Evolutionary conservation across 2,329 filamentous ascomycete genomes (phyloP).

Genomic region (Trichoderma sp.): DNA sequence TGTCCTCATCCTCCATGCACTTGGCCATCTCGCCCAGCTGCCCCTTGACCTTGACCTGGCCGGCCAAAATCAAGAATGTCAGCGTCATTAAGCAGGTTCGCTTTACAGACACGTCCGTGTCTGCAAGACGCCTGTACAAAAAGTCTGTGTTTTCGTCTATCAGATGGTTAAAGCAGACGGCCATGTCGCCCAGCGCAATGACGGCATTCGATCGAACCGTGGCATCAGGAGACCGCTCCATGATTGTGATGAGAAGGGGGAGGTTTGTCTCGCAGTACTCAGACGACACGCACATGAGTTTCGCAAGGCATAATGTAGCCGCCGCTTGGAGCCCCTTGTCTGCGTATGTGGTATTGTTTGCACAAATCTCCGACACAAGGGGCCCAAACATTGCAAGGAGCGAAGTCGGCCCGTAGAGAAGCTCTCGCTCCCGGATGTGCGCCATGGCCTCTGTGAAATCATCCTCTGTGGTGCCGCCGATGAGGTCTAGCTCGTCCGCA

Average conservation of each 20-base stretch:
- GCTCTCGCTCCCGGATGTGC: conserved; percentile 78
- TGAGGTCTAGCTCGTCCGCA: conserved; percentile 88
- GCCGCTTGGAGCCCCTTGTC: conserved; percentile 89
- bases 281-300: conserved; percentile 96
- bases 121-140: conserved; percentile 87
- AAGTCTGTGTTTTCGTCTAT: conserved; percentile 99
- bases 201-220: conserved; percentile 95
- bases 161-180: conserved; percentile 97
- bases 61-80: conserved; percentile 93
- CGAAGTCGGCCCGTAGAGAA: conserved; percentile 77
- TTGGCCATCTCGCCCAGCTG: conserved; percentile 99
- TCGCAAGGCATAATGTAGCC: conserved; percentile 89
- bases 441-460: conserved; percentile 86
- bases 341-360: conserved; percentile 87
- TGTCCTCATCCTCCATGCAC: conserved; percentile 94
- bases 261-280: conserved; percentile 96
- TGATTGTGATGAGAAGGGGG: conserved; percentile 92
- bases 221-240: conserved; percentile 88
- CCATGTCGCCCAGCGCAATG: conserved; percentile 97
- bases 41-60: conserved; percentile 98
- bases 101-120: conserved; percentile 85
- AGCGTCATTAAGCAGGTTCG: conserved; percentile 97
- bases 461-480: conserved; percentile 92
- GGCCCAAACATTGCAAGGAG: conserved; percentile 89
- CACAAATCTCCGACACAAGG: conserved; percentile 87